Evolutionary conservation across 2,329 filamentous ascomycete species (phyloP).

Genomic region (Bipolaris victoriae): DNA sequence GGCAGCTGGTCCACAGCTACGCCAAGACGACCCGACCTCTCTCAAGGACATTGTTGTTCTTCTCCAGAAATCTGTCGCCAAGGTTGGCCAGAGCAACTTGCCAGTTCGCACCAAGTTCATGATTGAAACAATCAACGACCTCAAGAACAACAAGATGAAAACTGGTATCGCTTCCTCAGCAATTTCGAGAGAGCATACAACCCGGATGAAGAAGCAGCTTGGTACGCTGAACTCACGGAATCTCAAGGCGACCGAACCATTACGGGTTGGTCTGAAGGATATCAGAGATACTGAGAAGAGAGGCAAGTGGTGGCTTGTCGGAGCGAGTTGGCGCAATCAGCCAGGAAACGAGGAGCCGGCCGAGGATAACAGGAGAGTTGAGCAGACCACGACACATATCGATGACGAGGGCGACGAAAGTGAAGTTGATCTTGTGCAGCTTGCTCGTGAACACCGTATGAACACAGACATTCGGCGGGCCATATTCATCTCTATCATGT

Average conservation of each 20-base stretch:
- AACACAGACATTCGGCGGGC: slow-evolving; percentile 84
- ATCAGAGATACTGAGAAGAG: slow-evolving; percentile 82
- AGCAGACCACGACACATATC: slow-evolving; percentile 12
- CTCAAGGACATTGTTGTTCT: slow-evolving; percentile 87
- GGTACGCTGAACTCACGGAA: slow-evolving; percentile 74
- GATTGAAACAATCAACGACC: slow-evolving; percentile 92
- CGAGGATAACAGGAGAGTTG: slow-evolving; percentile 45
- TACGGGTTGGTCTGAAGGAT: slow-evolving; percentile 81
- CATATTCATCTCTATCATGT: slow-evolving; percentile 93
- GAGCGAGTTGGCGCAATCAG: slow-evolving; percentile 78
- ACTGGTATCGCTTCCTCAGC: slow-evolving; percentile 72
- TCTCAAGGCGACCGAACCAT: slow-evolving; percentile 76
- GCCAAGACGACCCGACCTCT: slow-evolving; percentile 85
- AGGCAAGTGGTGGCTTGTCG: slow-evolving; percentile 98
- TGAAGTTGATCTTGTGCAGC: slow-evolving; percentile 68
- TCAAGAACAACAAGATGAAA: slow-evolving; percentile 93
- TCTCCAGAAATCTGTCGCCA: slow-evolving; percentile 74
- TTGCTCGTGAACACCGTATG: slow-evolving; percentile 84
- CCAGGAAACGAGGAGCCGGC: slow-evolving; percentile 43
- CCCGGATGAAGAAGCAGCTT: slow-evolving; percentile 86
- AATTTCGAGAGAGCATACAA: slow-evolving; percentile 79
- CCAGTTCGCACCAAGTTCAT: slow-evolving; percentile 94
- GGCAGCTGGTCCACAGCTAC: slow-evolving; percentile 77
- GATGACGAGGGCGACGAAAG: slow-evolving; percentile 35
- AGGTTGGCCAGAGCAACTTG: slow-evolving; percentile 70